Evolutionary conservation across 108 stramenopile genomes (phyloP), one percentile per base, ranked within the genome.

Genomic region (Nannochloropsis granulata): DNA sequence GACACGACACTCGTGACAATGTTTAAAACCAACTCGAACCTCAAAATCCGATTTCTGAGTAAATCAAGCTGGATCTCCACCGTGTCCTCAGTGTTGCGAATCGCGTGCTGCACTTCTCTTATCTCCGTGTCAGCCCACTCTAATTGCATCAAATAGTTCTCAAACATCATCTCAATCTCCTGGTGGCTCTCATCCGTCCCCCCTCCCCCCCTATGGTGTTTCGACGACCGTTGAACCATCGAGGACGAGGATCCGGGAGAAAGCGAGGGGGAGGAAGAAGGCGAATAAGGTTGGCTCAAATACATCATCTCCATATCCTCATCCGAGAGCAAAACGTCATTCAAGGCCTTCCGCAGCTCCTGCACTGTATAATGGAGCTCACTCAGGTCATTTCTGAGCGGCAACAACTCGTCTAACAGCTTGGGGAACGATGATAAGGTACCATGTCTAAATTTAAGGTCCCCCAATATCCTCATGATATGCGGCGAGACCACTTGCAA

Each of bases 291-390:
- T 12, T 46, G 84, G 23, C 86, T 88, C 24, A 89, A 82, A 83
- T 84, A 89, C 89, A 89, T 89, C 79, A 89, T 85, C 7, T 84
- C 85, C 89, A 89, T 89, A 86, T 89, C 89, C 12, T 89, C 89
- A 46, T 89, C 89, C 42, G 81, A 81, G 85, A 88, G 25, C 26
- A 89, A 23, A 5, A 89, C 87, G 9, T 89, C 89, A 80, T 88
- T 87, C 79, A 89, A 86, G 79, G 87, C 85, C 56, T 88, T 84
- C 25, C 85, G 83, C 16, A 88, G 85, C 85, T 85, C 85, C 43
- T 25, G 44, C 12, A 87, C 81, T 12, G 87, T 87, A 23, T 88
- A 84, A 23, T 88, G 81, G 42, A 87, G 84, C 79, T 89, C 87
- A 46, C 88, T 87, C 84, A 89, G 21, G 34, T 87, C 80, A 44